Conservation (phyloP, 345 rosid genomes). For the Moringa oleifera region DNA sequence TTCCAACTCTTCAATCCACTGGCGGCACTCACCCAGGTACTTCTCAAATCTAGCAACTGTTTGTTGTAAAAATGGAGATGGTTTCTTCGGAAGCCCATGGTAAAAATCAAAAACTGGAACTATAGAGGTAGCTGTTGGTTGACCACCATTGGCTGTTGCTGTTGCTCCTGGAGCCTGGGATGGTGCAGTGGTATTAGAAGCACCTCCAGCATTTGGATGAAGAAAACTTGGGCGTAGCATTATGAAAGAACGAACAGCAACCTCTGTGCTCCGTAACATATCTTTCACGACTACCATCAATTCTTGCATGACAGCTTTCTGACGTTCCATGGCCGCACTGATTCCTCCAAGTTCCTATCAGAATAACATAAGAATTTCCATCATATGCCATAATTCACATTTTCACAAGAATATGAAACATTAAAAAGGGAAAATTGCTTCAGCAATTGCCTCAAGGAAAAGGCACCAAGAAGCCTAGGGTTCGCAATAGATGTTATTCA, state of each 20-base stretch:
- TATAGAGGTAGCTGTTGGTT: constrained; percentile 39
- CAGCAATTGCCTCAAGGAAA: too few species aligned
- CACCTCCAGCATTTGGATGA: constrained; percentile 47
- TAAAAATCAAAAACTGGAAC: constrained; percentile 77
- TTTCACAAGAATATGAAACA: not conserved
- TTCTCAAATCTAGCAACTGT: constrained; percentile 85
- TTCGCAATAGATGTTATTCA: too few species aligned
- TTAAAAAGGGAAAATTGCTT: not conserved
- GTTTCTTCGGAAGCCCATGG: constrained; percentile 87
- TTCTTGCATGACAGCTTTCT: constrained; percentile 69
- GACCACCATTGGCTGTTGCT: constrained; percentile 46
- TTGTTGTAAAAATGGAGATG: constrained; percentile 74
- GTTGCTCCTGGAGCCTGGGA: constrained; percentile 61
- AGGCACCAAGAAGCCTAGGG: too few species aligned
- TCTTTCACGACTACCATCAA: constrained; percentile 77
- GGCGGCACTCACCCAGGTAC: constrained; percentile 73
- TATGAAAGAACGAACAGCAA: constrained; percentile 82
- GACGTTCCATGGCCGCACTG: constrained; percentile 68
- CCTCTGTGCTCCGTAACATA: constrained; percentile 80
- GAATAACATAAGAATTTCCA: not conserved
- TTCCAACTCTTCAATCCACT: constrained; percentile 93
- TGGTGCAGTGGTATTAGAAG: constrained; percentile 49
- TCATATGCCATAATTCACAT: not conserved
- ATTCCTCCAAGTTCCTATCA: constrained; percentile 93
- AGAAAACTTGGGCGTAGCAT: constrained; percentile 72